Evolutionary conservation across 2,329 filamentous ascomycete species (phyloP), one percentile per base, ranked within the genome.

Genomic region (Parastagonospora nodorum): DNA sequence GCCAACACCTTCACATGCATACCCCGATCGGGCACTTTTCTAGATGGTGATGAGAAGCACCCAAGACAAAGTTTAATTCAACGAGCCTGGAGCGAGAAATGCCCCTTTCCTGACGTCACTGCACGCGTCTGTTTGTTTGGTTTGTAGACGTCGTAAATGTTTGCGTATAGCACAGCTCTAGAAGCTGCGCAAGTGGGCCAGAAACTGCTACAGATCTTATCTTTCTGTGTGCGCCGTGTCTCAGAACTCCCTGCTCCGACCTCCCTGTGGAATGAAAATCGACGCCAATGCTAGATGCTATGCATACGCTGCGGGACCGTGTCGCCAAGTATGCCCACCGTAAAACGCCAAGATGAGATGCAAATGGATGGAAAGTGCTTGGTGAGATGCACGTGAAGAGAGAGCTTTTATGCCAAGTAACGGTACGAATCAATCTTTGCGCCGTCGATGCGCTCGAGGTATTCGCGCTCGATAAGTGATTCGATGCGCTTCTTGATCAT

Each of bases 401-500:
- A n/a, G 6, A 15, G n/a, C 10, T 24, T 46, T 75, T 75, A 92
- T 24, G 89, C 89, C 32, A 92, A 73, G 63, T 92, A 92, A 55
- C 82, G 80, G 71, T 92, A 92, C 9, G 82, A 81, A 30, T 88
- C 83, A 5, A 83, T 61, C 28, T 81, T 68, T 8, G 78, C 81
- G 8, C 85, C 81, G n/a, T 91, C 89, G 11, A 88, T 81, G 4
- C 89, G 83, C 75, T 92, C 89, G 15, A 93, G 77, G 60, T 92
- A 93, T 67, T 93, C 89, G 54, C 88, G 81, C 53, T 85, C 83
- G 43, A 93, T 89, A 42, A 93, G 77, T 56, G 86, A 86, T 70
- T 92, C 89, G 51, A 93, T 88, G n/a, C 86, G 85, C 69, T 85
- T 87, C 80, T 93, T 93, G 75, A 93, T 87, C 75, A 92, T 85